phyloP scores from a whole-genome alignment of 169 alveolate species.

The Sarcocystis neurona region DNA sequence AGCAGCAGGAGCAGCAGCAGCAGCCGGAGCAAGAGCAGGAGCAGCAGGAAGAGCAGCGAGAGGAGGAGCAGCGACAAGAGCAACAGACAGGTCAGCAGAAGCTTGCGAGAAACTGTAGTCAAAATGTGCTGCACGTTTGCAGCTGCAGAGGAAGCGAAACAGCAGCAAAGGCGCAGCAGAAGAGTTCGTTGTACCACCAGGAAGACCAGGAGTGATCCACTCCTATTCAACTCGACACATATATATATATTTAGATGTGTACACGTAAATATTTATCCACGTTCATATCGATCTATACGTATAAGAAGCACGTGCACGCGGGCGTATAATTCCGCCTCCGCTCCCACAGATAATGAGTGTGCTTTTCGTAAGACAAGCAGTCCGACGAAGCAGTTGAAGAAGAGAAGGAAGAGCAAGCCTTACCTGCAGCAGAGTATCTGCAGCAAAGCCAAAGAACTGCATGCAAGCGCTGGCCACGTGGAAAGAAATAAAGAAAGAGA shows the following conservation, averaged over 20 bases:
- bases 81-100: no score
- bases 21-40: no score
- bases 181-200: no score
- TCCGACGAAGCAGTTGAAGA: neutral
- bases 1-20: no score
- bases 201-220: no score
- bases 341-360: neutral
- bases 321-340: neutral
- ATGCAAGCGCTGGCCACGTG: constrained; percentile 41
- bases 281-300: neutral
- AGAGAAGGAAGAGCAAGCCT: neutral
- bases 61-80: no score
- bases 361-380: neutral
- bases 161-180: no score
- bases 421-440: constrained; percentile 38
- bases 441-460: constrained; percentile 34
- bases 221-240: no score
- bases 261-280: neutral
- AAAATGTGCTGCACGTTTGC: no score
- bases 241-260: neutral
- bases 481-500: constrained; percentile 6
- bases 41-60: no score
- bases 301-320: neutral
- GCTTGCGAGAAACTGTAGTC: no score
- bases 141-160: no score